A percentile compares a stretch with the other conserved stretches of the same genome.
These are phyloP conservation scores for Zychaea mexicana DNA, from an alignment of 371 early-diverging fungal species.

Conservation along the genomic window DNA sequence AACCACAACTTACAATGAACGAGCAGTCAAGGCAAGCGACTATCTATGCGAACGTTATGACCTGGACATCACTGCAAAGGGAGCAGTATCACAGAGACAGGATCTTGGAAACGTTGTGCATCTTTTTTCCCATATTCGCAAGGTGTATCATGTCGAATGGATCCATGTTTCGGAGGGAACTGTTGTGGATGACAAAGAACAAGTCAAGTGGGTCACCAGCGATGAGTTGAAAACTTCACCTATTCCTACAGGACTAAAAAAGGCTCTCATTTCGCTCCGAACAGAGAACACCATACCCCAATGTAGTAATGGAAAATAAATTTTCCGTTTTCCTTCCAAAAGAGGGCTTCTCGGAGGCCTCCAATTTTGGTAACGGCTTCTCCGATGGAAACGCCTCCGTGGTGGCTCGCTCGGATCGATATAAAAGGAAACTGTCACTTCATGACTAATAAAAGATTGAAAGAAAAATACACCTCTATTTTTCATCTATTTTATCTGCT, in stretches of 20 bases:
- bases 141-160: slow-evolving; percentile 62
- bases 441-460: too few relatives aligned
- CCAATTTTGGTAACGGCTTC: too few relatives aligned
- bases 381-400: too few relatives aligned
- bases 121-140: slow-evolving; percentile 74
- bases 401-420: too few relatives aligned
- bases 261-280: too few relatives aligned
- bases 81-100: slow-evolving; percentile 16
- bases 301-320: too few relatives aligned
- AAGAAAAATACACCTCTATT: too few relatives aligned
- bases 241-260: slow-evolving; percentile 72
- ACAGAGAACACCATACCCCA: too few relatives aligned
- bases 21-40: slow-evolving; percentile 28
- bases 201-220: slow-evolving; percentile 54
- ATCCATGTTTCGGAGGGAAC: slow-evolving; percentile 31
- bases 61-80: slow-evolving; percentile 23
- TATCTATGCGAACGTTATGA: slow-evolving; percentile 31
- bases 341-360: too few relatives aligned
- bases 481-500: too few relatives aligned
- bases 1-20: slow-evolving; percentile 41
- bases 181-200: slow-evolving; percentile 11
- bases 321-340: too few relatives aligned
- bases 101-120: slow-evolving; percentile 67
- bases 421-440: too few relatives aligned
- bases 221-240: slow-evolving; percentile 57